Percentiles rank a stretch among this genome's conserved stretches.
phyloP scores from a whole-genome alignment of 1,284 basidiomycete genomes.

The Butyriboletus appendiculatus region DNA sequence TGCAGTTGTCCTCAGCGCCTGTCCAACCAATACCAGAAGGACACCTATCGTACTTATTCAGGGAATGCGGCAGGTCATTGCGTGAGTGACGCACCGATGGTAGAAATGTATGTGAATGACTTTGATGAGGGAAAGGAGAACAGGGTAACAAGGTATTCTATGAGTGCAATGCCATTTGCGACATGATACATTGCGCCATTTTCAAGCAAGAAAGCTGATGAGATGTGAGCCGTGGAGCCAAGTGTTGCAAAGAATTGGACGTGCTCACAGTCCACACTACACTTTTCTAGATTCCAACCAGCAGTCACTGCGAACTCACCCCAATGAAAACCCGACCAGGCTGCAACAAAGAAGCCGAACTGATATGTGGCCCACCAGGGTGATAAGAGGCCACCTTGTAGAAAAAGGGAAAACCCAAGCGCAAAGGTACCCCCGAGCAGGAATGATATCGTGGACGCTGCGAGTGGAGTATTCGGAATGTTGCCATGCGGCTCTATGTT shows the following conservation, averaged over 20 bases:
- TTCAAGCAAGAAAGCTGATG: constrained; percentile 88
- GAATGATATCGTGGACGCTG: constrained; percentile 73
- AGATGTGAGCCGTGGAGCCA: constrained; percentile 1
- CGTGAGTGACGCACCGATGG: constrained; percentile 49
- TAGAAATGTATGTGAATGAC: constrained; percentile 51
- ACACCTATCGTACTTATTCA: constrained; percentile 50
- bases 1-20: constrained; percentile 80
- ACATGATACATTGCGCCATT: constrained; percentile 87
- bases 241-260: background rate
- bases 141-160: constrained; percentile 78
- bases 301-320: constrained; percentile 95
- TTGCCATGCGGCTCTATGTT: constrained; percentile 50
- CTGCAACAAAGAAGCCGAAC: constrained; percentile 79
- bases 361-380: constrained; percentile 74
- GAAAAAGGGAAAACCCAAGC: constrained; percentile 52
- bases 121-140: constrained; percentile 69
- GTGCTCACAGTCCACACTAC: constrained; percentile 88
- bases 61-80: background rate
- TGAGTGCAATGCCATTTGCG: constrained; percentile 78
- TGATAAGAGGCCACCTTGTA: constrained; percentile 43
- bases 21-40: constrained; percentile 66
- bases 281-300: constrained; percentile 92
- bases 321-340: constrained; percentile 90
- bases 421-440: constrained; percentile 66
- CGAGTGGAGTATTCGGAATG: constrained; percentile 84